Evolutionary conservation across 1,284 basidiomycete genomes (phyloP).

Genomic region (Irpex lacteus): DNA sequence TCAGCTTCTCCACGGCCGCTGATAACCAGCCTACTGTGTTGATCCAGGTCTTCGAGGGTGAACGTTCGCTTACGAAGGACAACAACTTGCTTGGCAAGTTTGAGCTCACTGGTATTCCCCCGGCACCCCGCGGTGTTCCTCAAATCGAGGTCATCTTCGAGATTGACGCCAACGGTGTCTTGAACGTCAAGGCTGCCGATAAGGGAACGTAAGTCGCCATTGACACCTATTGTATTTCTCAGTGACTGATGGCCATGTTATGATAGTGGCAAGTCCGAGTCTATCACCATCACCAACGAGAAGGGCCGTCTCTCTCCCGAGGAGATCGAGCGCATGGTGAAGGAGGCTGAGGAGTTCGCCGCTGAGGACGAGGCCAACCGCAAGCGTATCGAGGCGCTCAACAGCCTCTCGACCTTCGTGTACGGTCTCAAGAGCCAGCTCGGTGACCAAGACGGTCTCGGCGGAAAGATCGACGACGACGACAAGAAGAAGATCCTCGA

Average conservation of each 20-base stretch:
- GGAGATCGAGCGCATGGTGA: conserved; percentile 91
- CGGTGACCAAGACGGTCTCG: conserved; percentile 84
- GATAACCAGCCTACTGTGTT: conserved; percentile 93
- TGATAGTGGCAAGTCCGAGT: conserved; percentile 78
- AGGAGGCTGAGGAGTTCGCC: conserved; percentile 89
- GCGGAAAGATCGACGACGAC: conserved; percentile 82
- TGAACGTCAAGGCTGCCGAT: conserved; percentile 86
- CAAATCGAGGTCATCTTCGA: conserved; percentile 96
- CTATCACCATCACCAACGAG: conserved; percentile 86
- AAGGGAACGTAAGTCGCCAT: conserved; percentile 77
- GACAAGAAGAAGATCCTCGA: conserved; percentile 89
- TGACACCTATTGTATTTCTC: neutral
- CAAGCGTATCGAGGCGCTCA: conserved; percentile 87
- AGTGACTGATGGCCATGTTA: conserved; percentile 10
- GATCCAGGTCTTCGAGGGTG: conserved; percentile 93
- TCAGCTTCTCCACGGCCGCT: conserved; percentile 85
- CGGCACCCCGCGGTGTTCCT: conserved; percentile 92
- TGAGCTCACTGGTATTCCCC: conserved; percentile 90
- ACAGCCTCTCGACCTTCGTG: conserved; percentile 74
- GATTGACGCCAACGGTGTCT: conserved; percentile 89
- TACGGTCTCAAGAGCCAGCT: conserved; percentile 88
- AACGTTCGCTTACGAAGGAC: conserved; percentile 95
- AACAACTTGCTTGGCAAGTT: conserved; percentile 98
- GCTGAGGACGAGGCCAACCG: conserved; percentile 84
- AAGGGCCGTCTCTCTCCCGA: conserved; percentile 83